Conservation (phyloP, 208 protist genomes). For the Trypanosoma scelopori region DNA sequence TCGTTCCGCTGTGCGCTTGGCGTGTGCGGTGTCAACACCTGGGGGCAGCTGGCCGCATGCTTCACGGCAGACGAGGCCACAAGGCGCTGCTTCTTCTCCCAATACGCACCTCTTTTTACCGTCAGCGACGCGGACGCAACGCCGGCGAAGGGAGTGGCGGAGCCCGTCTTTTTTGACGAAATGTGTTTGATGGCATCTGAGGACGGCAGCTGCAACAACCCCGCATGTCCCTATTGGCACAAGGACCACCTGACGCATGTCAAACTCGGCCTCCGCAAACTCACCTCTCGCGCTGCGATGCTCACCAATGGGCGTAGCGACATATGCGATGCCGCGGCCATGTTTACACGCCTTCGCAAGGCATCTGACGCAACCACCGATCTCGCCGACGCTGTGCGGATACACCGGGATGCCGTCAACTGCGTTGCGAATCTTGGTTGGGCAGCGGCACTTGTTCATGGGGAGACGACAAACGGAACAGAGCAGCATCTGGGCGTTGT, state of each 20-base stretch:
- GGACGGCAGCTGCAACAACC: slow-evolving; percentile 34
- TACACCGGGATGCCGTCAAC: slow-evolving; percentile 21
- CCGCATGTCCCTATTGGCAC: slow-evolving; percentile 67
- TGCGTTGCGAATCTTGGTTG: slow-evolving; percentile 17
- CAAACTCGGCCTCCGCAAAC: slow-evolving; percentile 15
- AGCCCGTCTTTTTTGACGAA: slow-evolving; percentile 53
- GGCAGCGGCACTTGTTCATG: slow-evolving; percentile 9
- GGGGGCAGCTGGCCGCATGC: slow-evolving; percentile 15
- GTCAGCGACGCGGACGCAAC: slow-evolving; percentile 19
- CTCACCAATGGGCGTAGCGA: slow-evolving; percentile 9
- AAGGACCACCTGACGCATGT: slow-evolving; percentile 56
- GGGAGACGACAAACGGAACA: neutral
- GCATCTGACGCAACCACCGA: neutral
- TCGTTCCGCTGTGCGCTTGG: slow-evolving; percentile 5
- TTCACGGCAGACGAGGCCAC: slow-evolving; percentile 7
- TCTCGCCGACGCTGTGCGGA: slow-evolving; percentile 14
- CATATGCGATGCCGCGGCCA: slow-evolving; percentile 23
- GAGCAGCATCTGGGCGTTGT: neutral
- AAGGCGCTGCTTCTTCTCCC: slow-evolving; percentile 36
- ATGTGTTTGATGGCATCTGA: slow-evolving; percentile 63
- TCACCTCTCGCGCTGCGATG: neutral
- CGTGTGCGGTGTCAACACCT: slow-evolving; percentile 1
- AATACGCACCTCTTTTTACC: slow-evolving; percentile 52
- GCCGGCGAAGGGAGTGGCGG: slow-evolving; percentile 13
- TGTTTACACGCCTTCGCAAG: neutral